Base-by-base conservation (phyloP, 2,329 filamentous ascomycete species). In the Aureobasidium sp. region DNA sequence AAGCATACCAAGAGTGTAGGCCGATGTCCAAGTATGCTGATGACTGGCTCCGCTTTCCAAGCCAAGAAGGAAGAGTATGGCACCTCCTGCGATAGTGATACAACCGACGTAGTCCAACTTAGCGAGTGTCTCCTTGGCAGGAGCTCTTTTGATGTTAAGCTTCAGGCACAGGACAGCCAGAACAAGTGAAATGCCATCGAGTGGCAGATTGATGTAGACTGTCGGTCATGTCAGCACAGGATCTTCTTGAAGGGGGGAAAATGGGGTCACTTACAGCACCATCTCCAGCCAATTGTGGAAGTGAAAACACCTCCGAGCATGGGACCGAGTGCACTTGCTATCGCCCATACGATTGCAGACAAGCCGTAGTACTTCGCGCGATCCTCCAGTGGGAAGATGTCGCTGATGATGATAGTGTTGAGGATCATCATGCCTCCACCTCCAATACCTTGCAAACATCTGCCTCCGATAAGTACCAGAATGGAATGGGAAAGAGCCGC, bases 71-170 rank as follows among this genome's bases (percentile, higher is more conserved):
- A 84, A 68, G 74, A 83, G 78, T 20, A 82, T 67, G 0, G 79
- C 80, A 36, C 80, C 75, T 7, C 74, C 79, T 0, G 82, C 71
- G 64, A 84, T 78, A 1, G 78, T 78, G 27, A 82, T 62, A 20
- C 79, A 80, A 9, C 81, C 82, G n/a, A 78, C 73, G 80, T 81
- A 84, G 66, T 84, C 82, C 7, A 84, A 75, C 1, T 79, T 80
- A 53, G 72, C 75, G 47, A 84, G 70, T 0, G 81, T 81, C 1
- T 77, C 68, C 3, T 69, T n/a, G 57, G 83, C 72, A 0, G 73
- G 75, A 0, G 82, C 84, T 37, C 76, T 74, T 5, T 82, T 80
- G 56, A 83, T 82, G 64, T 83, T 78, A n/a, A 84, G 77, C 64
- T 85, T 79, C 36, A 85, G 71, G 63, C 79, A 82, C 26, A 83